Evolutionary conservation across 176 grass and related monocot species (phyloP).

Genomic region (Aegilops umbellulata): DNA sequence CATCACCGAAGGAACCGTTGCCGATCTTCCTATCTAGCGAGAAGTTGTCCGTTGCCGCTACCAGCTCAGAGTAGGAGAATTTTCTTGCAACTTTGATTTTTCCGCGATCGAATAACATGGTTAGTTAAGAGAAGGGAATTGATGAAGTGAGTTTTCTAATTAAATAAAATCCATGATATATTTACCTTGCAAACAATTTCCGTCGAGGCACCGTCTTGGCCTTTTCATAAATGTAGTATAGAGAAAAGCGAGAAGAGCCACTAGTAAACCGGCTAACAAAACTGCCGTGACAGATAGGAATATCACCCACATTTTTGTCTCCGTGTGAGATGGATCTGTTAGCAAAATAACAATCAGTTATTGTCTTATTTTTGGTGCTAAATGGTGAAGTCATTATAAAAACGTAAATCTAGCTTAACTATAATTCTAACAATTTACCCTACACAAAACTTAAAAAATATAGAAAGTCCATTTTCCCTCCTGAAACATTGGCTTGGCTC

Average conservation of each 20-base stretch:
- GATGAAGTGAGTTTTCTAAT: background rate
- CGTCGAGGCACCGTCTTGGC: background rate
- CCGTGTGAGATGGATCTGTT: background rate
- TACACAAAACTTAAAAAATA: no score
- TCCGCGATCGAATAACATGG: background rate
- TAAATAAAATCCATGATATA: background rate
- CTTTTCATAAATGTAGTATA: background rate
- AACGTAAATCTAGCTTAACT: background rate
- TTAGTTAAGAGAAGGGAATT: background rate
- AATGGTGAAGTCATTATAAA: background rate
- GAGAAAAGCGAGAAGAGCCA: background rate
- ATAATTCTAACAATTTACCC: background rate
- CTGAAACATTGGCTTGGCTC: background rate
- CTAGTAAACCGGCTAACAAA: background rate
- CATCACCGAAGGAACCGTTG: background rate
- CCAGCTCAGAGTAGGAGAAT: background rate
- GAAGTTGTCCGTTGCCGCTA: background rate
- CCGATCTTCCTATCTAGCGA: background rate
- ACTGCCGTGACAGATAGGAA: background rate
- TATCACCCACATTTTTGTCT: constrained; percentile 3
- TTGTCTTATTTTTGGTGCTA: background rate
- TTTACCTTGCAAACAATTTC: background rate
- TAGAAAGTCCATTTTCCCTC: background rate
- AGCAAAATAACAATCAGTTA: background rate
- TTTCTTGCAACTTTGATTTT: constrained; percentile 1